Evolutionary conservation across 345 rosid genomes (phyloP), one percentile per base, ranked within the genome.

Genomic region (Eucalyptus melliodora): DNA sequence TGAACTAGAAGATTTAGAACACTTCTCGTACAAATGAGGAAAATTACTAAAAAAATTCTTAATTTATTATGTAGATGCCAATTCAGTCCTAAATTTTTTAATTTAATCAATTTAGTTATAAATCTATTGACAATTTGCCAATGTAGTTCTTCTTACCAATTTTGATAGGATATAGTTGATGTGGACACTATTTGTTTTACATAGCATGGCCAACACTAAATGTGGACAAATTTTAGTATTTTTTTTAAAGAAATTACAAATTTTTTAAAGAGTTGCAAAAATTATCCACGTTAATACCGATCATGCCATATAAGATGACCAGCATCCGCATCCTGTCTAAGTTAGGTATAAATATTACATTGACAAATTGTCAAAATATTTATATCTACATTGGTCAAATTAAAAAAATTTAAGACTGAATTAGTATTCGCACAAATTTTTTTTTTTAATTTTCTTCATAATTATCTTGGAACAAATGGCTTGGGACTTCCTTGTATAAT

Each of bases 141-240:
- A 21, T 40, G 1, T 77, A 40, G 16, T 34, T 10, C 6, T 72
- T 34, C 3, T 5, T 10, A 21, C 42, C 21, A 69, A 69, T 69
- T 69, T 69, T 31, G 23, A 19, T 4, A 2, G 26, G 1, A 17
- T 9, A 69, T 69, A 16, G 13, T 11, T 17, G 24, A 69, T 5
- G 1, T 69, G 7, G 24, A 69, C 1, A 8, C 11, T 6, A 34
- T 10, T 1, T 0, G 3, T 72, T 19, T 1, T 72, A 72, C 2
- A 0, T 17, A 11, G 26, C 13, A 17, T 3, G 47, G 5, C 5
- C 3, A 24, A 12, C 16, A 77, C 0, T 40, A 0, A 77, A 77
- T 0, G 7, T 0, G 3, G 3, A 21, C 6, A 77, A 69, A 60
- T 27, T 27, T 60, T 27, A 0, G 16, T 27, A 60, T 77, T 77